phyloP scores from a whole-genome alignment of 441 rosid genomes.

The Populus tomentosa region DNA sequence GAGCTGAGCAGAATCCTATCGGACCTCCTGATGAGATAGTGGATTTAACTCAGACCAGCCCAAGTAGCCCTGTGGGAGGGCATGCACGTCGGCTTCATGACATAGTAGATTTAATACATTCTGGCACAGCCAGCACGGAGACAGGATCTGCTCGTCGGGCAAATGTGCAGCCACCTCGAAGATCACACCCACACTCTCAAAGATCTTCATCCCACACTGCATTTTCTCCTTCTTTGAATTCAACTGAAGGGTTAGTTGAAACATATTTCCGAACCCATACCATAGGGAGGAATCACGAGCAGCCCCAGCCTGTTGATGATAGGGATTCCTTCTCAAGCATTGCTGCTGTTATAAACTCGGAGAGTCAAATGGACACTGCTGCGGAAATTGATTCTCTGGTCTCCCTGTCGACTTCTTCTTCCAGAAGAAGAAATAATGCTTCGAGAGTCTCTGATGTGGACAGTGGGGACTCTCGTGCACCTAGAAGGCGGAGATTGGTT shows the following conservation, averaged over 20 bases:
- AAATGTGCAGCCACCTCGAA: slow-evolving; percentile 38
- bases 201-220: slow-evolving; percentile 43
- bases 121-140: neutral
- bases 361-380: slow-evolving; percentile 77
- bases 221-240: slow-evolving; percentile 37
- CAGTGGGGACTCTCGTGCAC: slow-evolving; percentile 80
- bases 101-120: neutral
- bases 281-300: slow-evolving; percentile 66
- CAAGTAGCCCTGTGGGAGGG: slow-evolving; percentile 44
- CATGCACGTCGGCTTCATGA: slow-evolving; percentile 42
- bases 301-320: slow-evolving; percentile 76
- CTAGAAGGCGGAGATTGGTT: slow-evolving; percentile 68
- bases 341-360: slow-evolving; percentile 83
- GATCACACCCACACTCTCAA: slow-evolving; percentile 53
- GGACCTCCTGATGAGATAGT: slow-evolving; percentile 42
- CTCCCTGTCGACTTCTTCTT: slow-evolving; percentile 73
- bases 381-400: slow-evolving; percentile 83
- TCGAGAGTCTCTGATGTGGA: slow-evolving; percentile 77
- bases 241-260: slow-evolving; percentile 59
- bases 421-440: slow-evolving; percentile 61
- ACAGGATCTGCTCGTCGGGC: neutral
- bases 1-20: slow-evolving; percentile 55
- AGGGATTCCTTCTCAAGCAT: slow-evolving; percentile 23
- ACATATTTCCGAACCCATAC: slow-evolving; percentile 45
- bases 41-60: slow-evolving; percentile 47